Evolutionary conservation across 2,329 filamentous ascomycete species (phyloP), one percentile per base, ranked within the genome.

Genomic region (Microdochium nivale): DNA sequence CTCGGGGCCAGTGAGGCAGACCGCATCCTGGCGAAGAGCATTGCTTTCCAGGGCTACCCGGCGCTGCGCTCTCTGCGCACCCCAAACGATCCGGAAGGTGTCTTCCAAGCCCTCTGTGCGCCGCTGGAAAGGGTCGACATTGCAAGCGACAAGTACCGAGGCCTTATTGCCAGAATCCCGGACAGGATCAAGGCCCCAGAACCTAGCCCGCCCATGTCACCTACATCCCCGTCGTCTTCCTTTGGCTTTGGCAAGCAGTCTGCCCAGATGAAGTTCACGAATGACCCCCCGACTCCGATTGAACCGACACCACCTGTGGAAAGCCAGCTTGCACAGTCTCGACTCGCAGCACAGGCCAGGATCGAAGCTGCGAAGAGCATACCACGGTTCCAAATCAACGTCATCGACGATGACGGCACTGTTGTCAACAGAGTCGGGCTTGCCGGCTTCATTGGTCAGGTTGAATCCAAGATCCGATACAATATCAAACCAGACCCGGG

Each of bases 81-180:
- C 0, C 87, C 86, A 1, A 81, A 81, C 52, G 87, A 91, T 56
- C 78, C 84, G 1, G 79, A 87, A 4, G 87, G 86, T 25, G 58
- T 79, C 8, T 81, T 90, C 55, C 87, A 91, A 66, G 68, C 73
- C 1, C 74, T 90, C 1, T 91, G 87, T 65, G 77, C 76, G 44
- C 86, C 86, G 1, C 69, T 76, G 3, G 77, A 78, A 27, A 73
- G 74, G 27, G 70, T 80, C 21, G 75, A 81, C 40, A 68, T 78
- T 23, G 71, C 76, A 1, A 67, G 66, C 10, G 78, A 82, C 55
- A 73, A 73, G 23, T 76, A 74, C 60, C 69, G 68, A 21, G 59
- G 58, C 3, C 61, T 63, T 11, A 60, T 65, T 16, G 53, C 56
- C 1, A 58, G 55, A 37, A 59, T 58, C 47, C 58, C 54, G 10